A percentile compares a stretch with the other conserved stretches of the same genome.
Evolutionary conservation across 139 green algal species (phyloP).

Genomic region (Chlorella sorokiniana): DNA sequence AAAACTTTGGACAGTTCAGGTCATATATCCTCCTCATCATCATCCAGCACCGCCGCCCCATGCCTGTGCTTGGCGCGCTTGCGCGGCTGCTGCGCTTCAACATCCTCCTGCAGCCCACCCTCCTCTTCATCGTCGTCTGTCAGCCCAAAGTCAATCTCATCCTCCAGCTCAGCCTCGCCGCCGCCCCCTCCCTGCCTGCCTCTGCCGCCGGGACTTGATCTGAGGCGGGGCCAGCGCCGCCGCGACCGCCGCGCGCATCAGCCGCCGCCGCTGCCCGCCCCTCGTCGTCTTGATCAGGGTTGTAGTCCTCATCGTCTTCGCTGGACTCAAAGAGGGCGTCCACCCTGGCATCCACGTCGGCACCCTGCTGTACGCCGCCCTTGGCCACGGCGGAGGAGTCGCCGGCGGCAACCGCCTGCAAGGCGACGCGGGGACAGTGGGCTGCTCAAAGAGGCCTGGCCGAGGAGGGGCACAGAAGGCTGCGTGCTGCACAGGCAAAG

Average conservation of each 20-base stretch:
- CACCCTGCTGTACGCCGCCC: background rate
- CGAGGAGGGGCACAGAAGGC: no score
- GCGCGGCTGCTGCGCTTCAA: background rate
- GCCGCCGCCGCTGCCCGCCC: background rate
- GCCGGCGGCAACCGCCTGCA: conserved; percentile 23
- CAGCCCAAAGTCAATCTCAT: conserved; percentile 73
- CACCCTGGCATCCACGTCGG: conserved; percentile 38
- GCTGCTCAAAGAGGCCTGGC: no score
- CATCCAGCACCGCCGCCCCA: background rate
- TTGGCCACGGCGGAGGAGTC: conserved; percentile 28
- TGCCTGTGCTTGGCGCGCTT: background rate
- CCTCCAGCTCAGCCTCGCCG: conserved; percentile 59
- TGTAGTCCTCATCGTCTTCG: conserved; percentile 30
- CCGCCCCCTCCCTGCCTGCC: background rate
- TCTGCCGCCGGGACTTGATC: background rate
- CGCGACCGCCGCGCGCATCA: background rate
- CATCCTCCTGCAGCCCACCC: background rate
- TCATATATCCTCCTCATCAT: conserved; percentile 18
- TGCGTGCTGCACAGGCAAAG: background rate
- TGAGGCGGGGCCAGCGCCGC: background rate
- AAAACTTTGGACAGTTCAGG: background rate
- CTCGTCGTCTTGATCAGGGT: background rate
- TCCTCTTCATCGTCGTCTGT: background rate
- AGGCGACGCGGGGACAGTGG: no score
- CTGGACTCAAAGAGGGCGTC: conserved; percentile 56